Evolutionary conservation across 371 early-diverging fungal genomes (phyloP), one percentile per base, ranked within the genome.

Genomic region (Neoconidiobolus thromboides): DNA sequence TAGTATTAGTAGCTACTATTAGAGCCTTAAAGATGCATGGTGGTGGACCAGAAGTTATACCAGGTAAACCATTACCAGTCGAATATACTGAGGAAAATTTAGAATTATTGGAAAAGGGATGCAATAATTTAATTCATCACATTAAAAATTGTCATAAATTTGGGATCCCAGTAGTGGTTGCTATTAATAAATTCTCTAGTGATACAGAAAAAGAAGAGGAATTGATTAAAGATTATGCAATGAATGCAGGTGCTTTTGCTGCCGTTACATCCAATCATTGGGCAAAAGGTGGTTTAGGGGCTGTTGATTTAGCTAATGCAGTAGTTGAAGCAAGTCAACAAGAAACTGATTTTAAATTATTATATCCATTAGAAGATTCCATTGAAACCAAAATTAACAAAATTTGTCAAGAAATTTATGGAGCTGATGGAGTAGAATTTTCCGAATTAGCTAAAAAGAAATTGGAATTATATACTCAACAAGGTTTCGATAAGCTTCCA

Each of bases 11-110:
- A 14, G 89, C 93, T n/a, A 96, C 96, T 12, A 82, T 94, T 10
- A 83, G 87, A 59, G 90, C 93, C 1, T 76, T 95, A 58, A 96
- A 96, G 76, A 91, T 91, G 86, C 96, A 96, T 66, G 96, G 95
- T 56, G 94, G 93, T 57, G 96, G 93, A 38, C 91, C 96, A n/a
- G 88, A 83, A n/a, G 93, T 93, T 6, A 77, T 83, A 10, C 89
- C 95, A 37, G 96, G 96, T 37, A 82, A 78, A 60, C 93, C 93
- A 43, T 72, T 96, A 47, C 80, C 91, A 2, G 89, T 85, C 48
- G 91, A 73, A 37, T 96, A 96, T 71, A 73, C 74, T 43, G 76
- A 74, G 60, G 95, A 96, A 70, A 83, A 93, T 71, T 72, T 94
- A 15, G 85, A 73, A 12, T 77, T 93, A 59, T 66, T 93, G 46